Evolutionary conservation across 2,329 filamentous ascomycete species (phyloP), one percentile per base, ranked within the genome.

Genomic region (Trichoderma polysporum): DNA sequence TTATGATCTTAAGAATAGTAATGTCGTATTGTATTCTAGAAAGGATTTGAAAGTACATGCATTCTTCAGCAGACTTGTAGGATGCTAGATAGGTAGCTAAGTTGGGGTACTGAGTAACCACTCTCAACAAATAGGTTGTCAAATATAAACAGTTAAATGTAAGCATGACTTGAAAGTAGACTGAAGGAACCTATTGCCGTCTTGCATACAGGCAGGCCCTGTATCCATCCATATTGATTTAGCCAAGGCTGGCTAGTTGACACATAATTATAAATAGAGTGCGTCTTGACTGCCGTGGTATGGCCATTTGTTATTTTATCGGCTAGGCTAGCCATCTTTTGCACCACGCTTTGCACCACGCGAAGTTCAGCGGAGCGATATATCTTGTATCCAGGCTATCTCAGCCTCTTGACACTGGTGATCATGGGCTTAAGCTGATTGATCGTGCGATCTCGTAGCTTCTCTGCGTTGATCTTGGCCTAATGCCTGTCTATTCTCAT

Each of bases 401-500:
- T 19, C 35, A 6, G 8, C 35, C 2, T 39, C 25, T 45, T 33
- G 27, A 17, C 5, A 35, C 17, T 12, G 4, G n/a, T 27, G 19
- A 8, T 13, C 29, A 37, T 35, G 15, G 5, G 9, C 12, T 60
- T 12, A 41, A 27, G 15, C 12, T 10, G 37, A 25, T 15, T 19
- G 17, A 31, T 31, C 19, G 7, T 45, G 47, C 9, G 49, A 31
- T 31, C 49, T 15, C 5, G 33, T 22, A 17, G 33, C n/a, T 31
- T 29, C n/a, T 33, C 31, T 61, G 45, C 47, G 47, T 22, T 29
- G 25, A 19, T n/a, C 25, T 13, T 52, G 49, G n/a, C 31, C 35
- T 19, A 62, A 22, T 1, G 90, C 88, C 63, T 86, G 80, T 0
- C 89, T 89, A 74, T 93, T 90, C 54, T 77, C 79, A 2, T 92